Conservation (phyloP, 306 rosid genomes). For the Lagenaria siceraria region DNA sequence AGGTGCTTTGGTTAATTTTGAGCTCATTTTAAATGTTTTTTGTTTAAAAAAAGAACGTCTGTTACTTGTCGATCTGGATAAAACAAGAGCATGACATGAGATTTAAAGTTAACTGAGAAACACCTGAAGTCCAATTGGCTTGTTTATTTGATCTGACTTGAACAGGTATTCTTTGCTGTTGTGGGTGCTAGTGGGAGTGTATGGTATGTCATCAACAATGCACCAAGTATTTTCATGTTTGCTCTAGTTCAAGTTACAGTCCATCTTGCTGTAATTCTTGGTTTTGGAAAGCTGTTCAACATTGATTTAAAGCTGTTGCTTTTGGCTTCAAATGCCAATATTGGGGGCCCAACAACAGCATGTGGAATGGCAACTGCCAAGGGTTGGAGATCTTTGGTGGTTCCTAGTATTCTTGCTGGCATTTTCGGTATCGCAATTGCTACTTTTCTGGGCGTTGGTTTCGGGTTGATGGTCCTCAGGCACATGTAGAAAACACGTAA, state of each 20-base stretch:
- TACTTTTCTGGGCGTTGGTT: conserved; percentile 54
- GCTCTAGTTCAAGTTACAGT: conserved; percentile 55
- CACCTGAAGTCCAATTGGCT: background rate
- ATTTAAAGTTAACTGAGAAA: background rate
- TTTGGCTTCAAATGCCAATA: conserved; percentile 71
- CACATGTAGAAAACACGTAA: conserved; percentile 21
- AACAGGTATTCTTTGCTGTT: conserved; percentile 50
- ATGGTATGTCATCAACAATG: conserved; percentile 45
- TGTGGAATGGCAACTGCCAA: conserved; percentile 75
- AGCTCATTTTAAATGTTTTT: background rate
- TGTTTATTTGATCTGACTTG: background rate
- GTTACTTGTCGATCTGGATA: background rate
- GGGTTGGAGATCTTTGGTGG: conserved; percentile 58
- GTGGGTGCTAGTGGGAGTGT: conserved; percentile 63
- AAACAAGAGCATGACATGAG: background rate
- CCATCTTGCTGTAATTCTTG: conserved; percentile 47
- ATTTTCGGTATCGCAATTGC: conserved; percentile 52
- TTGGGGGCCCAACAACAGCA: conserved; percentile 81
- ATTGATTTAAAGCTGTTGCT: conserved; percentile 49
- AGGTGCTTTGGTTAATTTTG: background rate
- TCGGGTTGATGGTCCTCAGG: conserved; percentile 43
- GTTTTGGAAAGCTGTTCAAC: conserved; percentile 43
- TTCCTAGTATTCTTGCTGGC: conserved; percentile 69
- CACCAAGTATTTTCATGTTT: conserved; percentile 57
- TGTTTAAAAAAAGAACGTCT: background rate